A percentile compares a stretch with the other conserved stretches of the same genome.
These are phyloP conservation scores for Paraconiothyrium brasiliense DNA, from an alignment of 2,329 filamentous ascomycete species.

Conservation along the genomic window DNA sequence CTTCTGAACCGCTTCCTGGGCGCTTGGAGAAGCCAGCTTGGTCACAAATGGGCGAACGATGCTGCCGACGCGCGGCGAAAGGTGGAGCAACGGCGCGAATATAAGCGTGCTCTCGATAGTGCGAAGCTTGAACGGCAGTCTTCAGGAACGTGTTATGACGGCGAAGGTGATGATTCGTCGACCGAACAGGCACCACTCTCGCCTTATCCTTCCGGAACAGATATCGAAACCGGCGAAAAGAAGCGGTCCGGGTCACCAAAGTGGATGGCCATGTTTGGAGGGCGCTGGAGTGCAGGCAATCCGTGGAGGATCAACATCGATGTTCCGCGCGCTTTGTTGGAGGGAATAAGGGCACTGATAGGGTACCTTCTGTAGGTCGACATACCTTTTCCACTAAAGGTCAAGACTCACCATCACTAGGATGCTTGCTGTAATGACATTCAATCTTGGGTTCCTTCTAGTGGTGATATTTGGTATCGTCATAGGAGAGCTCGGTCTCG, in stretches of 20 bases:
- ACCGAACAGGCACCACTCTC: conserved; percentile 6
- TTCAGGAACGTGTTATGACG: not conserved
- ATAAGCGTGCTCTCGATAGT: not conserved
- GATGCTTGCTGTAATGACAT: conserved; percentile 13
- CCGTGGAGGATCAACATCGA: conserved; percentile 9
- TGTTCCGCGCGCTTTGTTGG: conserved; percentile 9
- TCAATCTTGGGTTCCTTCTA: conserved; percentile 10
- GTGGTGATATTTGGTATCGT: conserved; percentile 6
- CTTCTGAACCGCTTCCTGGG: conserved; percentile 13
- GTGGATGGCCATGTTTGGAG: conserved; percentile 9
- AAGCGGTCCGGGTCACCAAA: not conserved
- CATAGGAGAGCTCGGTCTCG: conserved; percentile 4
- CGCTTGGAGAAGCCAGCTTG: conserved; percentile 13
- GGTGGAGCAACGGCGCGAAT: not conserved
- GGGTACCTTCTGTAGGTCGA: conserved; percentile 10
- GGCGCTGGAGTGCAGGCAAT: conserved; percentile 10
- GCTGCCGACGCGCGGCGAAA: conserved; percentile 3
- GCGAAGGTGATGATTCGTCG: not conserved
- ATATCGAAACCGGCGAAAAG: not conserved
- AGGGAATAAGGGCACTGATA: conserved; percentile 10
- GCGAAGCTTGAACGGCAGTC: not conserved
- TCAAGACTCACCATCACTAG: not conserved
- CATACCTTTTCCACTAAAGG: too few species aligned
- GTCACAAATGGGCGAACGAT: conserved; percentile 14
- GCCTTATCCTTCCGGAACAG: not conserved